Evolutionary conservation across 1,284 basidiomycete species (phyloP).

Genomic region (Melanopsichium pennsylvanicum): DNA sequence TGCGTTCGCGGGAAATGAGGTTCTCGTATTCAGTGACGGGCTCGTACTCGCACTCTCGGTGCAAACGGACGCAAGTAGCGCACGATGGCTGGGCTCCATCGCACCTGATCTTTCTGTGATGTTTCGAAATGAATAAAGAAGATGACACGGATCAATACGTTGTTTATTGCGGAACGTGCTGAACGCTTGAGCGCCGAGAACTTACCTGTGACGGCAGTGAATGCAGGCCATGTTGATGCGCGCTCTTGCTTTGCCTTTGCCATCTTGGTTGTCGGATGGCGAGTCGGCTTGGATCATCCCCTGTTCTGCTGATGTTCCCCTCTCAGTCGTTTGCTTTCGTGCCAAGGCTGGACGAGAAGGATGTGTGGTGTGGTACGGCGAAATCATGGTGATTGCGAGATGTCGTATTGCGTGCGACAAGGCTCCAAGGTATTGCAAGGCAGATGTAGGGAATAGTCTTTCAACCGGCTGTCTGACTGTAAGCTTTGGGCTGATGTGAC

Average conservation of each 20-base stretch:
- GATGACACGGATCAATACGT: neutral
- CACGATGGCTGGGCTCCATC: conserved; percentile 56
- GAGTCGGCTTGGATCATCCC: conserved; percentile 7
- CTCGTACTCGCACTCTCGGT: conserved; percentile 58
- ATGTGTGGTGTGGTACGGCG: conserved; percentile 20
- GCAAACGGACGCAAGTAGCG: conserved; percentile 54
- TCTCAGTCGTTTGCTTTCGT: conserved; percentile 33
- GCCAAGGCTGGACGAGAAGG: conserved; percentile 30
- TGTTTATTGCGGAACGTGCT: no score
- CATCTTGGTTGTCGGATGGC: conserved; percentile 33
- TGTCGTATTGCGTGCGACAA: no score
- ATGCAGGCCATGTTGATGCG: conserved; percentile 59
- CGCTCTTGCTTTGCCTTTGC: conserved; percentile 33
- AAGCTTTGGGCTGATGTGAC: no score
- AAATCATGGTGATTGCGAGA: conserved; percentile 6
- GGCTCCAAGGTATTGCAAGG: neutral
- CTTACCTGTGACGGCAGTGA: conserved; percentile 58
- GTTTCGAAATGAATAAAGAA: no score
- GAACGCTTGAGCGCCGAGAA: neutral
- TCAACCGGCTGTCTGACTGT: no score
- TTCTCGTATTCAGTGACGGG: conserved; percentile 58
- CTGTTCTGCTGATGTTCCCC: conserved; percentile 1
- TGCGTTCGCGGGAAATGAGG: conserved; percentile 57
- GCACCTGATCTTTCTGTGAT: conserved; percentile 57
- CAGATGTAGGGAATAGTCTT: neutral